Evolutionary conservation across 2,329 filamentous ascomycete species (phyloP).

Genomic region (Xylaria digitata): DNA sequence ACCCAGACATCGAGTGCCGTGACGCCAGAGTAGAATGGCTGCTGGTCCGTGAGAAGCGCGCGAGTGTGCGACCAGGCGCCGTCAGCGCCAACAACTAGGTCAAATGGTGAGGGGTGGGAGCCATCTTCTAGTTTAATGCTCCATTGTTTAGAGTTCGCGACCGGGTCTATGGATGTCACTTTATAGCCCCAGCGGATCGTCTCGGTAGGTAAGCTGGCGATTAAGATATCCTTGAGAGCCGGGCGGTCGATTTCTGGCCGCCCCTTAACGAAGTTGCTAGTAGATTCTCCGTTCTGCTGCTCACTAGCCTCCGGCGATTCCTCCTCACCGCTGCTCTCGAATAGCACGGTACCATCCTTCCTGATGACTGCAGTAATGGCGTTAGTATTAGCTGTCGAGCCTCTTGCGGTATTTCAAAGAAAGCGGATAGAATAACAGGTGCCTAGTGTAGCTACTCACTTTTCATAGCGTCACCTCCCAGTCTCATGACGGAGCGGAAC

Average conservation of each 20-base stretch:
- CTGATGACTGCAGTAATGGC: conserved; percentile 32
- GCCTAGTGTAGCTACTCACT: conserved; percentile 15
- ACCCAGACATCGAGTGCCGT: conserved; percentile 52
- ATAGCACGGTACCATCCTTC: conserved; percentile 45
- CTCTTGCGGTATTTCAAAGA: background rate
- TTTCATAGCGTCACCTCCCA: conserved; percentile 41
- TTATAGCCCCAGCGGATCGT: conserved; percentile 42
- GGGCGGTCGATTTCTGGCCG: conserved; percentile 46
- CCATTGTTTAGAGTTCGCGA: conserved; percentile 20
- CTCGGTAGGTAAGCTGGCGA: conserved; percentile 36
- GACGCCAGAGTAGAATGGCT: conserved; percentile 56
- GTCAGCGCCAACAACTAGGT: conserved; percentile 54
- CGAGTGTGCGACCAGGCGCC: conserved; percentile 54
- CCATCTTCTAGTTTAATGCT: conserved; percentile 22
- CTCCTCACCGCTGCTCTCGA: conserved; percentile 36
- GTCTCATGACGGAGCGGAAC: conserved; percentile 43
- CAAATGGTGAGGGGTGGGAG: conserved; percentile 37
- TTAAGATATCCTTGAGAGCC: conserved; percentile 42
- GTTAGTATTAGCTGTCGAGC: background rate
- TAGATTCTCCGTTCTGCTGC: background rate
- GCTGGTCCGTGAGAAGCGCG: conserved; percentile 44
- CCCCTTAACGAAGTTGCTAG: conserved; percentile 30
- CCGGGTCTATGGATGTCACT: conserved; percentile 25
- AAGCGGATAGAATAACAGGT: background rate
- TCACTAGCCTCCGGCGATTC: background rate